phyloP scores from a whole-genome alignment of 352 stramenopile species.

The Globisporangium uncinulatum region DNA sequence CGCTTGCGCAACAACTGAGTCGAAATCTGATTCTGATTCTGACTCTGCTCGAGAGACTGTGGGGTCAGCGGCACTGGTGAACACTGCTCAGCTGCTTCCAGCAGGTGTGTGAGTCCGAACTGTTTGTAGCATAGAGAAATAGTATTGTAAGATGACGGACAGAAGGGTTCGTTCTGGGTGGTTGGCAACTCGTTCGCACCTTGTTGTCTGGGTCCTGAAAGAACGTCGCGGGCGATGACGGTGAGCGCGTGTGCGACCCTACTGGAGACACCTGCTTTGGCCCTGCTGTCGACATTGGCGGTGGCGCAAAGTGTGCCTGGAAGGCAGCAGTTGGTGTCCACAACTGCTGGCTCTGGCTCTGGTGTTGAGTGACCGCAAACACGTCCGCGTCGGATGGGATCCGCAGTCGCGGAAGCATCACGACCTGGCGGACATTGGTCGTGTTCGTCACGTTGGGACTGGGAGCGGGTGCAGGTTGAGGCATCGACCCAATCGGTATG shows the following conservation, averaged over 20 bases:
- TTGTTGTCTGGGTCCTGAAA: slow-evolving; percentile 27
- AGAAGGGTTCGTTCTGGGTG: not conserved
- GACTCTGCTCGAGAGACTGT: not conserved
- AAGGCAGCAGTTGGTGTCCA: not conserved
- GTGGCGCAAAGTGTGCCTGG: slow-evolving; percentile 3
- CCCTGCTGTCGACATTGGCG: not conserved
- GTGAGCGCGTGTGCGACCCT: slow-evolving; percentile 23
- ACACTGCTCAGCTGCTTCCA: slow-evolving; percentile 56
- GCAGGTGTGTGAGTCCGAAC: slow-evolving; percentile 50
- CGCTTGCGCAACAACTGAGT: slow-evolving; percentile 7
- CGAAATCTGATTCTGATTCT: slow-evolving; percentile 9
- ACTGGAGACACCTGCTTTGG: slow-evolving; percentile 2
- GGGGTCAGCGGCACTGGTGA: slow-evolving; percentile 9
- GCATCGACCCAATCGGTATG: no score
- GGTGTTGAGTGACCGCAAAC: slow-evolving; percentile 5
- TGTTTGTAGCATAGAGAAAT: slow-evolving; percentile 19
- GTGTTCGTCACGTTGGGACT: not conserved
- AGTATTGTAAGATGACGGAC: not conserved
- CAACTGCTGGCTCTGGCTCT: not conserved
- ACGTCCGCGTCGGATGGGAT: slow-evolving; percentile 16
- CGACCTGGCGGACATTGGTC: not conserved
- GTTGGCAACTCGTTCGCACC: slow-evolving; percentile 9
- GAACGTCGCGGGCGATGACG: slow-evolving; percentile 40
- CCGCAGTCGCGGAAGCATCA: slow-evolving; percentile 11
- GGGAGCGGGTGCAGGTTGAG: no score